These are phyloP conservation scores for Stephania cephalantha DNA, from an alignment of 164 flowering plant species.

Conservation along the genomic window DNA sequence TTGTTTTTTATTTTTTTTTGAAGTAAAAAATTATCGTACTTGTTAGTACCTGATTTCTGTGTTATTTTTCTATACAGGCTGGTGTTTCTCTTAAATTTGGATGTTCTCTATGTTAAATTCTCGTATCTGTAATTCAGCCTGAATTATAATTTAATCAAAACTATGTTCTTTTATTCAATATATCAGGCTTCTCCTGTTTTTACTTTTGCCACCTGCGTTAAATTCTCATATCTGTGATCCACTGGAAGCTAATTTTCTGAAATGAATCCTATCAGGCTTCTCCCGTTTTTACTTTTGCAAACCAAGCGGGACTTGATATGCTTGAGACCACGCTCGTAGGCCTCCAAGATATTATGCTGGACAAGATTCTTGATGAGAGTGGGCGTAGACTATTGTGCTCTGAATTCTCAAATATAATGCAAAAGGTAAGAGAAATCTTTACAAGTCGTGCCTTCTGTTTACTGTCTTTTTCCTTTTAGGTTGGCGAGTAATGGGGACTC, in stretches of 20 bases:
- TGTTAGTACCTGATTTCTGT: too few species aligned
- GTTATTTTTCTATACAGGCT: too few species aligned
- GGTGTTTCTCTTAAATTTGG: too few species aligned
- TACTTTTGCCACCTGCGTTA: neutral
- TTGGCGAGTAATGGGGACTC: neutral
- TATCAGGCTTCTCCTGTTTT: too few species aligned
- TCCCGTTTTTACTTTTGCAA: conserved; percentile 65
- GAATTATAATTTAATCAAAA: too few species aligned
- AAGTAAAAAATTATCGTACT: too few species aligned
- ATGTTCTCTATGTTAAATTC: neutral
- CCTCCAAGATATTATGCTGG: conserved; percentile 71
- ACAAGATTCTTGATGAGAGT: conserved; percentile 56
- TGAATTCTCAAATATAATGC: conserved; percentile 63
- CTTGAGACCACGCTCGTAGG: conserved; percentile 70
- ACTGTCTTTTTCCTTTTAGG: neutral
- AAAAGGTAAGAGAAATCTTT: conserved; percentile 34
- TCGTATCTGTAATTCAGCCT: neutral
- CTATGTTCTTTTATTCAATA: too few species aligned
- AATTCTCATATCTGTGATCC: neutral
- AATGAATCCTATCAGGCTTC: conserved; percentile 38
- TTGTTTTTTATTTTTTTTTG: too few species aligned
- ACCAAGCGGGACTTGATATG: conserved; percentile 81
- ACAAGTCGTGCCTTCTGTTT: neutral
- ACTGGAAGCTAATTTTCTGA: conserved; percentile 1
- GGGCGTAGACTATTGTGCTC: conserved; percentile 49